Evolutionary conservation across 2,329 filamentous ascomycete genomes (phyloP), one percentile per base, ranked within the genome.

Genomic region (Dothidotthia symphoricarpi): DNA sequence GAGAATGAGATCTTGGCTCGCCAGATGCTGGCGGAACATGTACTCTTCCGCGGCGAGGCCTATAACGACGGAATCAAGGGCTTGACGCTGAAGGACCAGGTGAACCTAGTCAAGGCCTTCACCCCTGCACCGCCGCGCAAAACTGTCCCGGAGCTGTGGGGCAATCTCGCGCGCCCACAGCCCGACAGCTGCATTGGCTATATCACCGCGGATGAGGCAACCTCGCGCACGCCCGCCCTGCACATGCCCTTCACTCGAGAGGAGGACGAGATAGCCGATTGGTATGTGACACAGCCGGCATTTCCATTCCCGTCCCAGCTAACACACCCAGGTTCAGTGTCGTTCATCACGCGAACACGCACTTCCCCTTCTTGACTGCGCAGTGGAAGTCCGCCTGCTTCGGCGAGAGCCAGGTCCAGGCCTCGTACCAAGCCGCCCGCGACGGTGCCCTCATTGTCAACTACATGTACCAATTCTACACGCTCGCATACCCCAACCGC

Each of bases 391-490:
- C 44, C 17, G 34, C 41, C 24, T 43, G 39, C 16, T 45, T 22
- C 38, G 29, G 47, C 33, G 38, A 53, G 27, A 47, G 44, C 40
- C 31, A 45, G 28, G 28, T 42, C 28, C 14, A 52, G 28, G 38
- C 49, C 13, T 30, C 28, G n/a, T n/a, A n/a, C 24, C 38, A 51
- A 39, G 45, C 40, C 30, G 43, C 45, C 24, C 45, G 48, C 38
- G 40, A 49, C 29, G 43, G 45, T 16, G 34, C 45, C 27, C 36
- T 43, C 28, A 45, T 51, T 15, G 43, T 51, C 24, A 49, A 47
- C 34, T 47, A 47, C 35, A 39, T 49, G 37, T 38, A 47, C 38
- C 15, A 47, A 5, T 49, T 52, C 31, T 47, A 49, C 28, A 32
- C 28, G 30, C 32, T 39, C 41, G 43, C 46, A 17, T 47, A 47